Evolutionary conservation across 1,284 basidiomycete species (phyloP).

Genomic region (Puccinia triticina): DNA sequence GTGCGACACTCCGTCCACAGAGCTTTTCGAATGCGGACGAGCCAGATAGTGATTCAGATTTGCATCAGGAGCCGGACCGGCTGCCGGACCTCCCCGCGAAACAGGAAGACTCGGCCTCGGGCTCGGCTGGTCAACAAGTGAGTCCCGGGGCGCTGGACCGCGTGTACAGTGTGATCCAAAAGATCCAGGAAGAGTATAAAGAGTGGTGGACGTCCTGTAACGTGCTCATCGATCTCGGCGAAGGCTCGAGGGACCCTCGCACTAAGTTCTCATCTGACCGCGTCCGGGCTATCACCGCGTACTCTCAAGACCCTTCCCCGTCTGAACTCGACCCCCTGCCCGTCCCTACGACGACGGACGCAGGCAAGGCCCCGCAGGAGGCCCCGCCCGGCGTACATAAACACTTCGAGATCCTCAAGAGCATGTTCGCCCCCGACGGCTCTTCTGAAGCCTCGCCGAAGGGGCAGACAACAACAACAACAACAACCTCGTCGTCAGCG

Average conservation of each 20-base stretch:
- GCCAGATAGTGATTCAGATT: slow-evolving; percentile 28
- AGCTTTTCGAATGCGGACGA: slow-evolving; percentile 19
- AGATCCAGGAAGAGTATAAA: slow-evolving; percentile 41
- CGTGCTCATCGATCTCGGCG: slow-evolving; percentile 49
- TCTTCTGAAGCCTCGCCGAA: neutral
- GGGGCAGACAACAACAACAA: too few relatives aligned
- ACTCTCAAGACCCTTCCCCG: neutral
- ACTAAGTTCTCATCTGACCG: slow-evolving; percentile 20
- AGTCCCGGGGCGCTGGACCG: slow-evolving; percentile 41
- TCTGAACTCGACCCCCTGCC: neutral
- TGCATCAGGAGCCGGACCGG: slow-evolving; percentile 15
- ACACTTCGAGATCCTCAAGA: slow-evolving; percentile 49
- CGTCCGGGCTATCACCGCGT: neutral
- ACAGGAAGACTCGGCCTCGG: too few relatives aligned
- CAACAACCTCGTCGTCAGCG: neutral
- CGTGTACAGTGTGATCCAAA: slow-evolving; percentile 27
- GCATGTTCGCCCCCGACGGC: slow-evolving; percentile 41
- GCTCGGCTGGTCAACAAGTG: too few relatives aligned
- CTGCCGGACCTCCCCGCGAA: too few relatives aligned
- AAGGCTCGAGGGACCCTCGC: slow-evolving; percentile 37
- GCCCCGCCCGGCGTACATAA: slow-evolving; percentile 1
- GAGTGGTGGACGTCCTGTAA: slow-evolving; percentile 51
- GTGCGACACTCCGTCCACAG: slow-evolving; percentile 6
- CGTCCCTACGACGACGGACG: neutral
- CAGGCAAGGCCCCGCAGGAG: neutral